Conservation (phyloP, 805 yeast genomes). For the Phaffomyces opuntiae region DNA sequence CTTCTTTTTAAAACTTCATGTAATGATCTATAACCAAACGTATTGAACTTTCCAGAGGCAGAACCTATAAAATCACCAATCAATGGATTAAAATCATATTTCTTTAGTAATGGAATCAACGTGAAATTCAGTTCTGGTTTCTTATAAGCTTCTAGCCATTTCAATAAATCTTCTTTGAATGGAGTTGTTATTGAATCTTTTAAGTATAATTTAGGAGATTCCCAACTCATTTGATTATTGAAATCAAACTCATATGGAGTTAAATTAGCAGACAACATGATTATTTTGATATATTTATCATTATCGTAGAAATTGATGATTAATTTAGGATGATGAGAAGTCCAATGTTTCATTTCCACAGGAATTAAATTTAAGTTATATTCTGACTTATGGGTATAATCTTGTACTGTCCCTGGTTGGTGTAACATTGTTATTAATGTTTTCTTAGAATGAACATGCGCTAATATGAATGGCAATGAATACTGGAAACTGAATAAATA, state of each 20-base stretch:
- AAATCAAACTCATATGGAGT: constrained; percentile 45
- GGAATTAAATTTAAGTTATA: constrained; percentile 19
- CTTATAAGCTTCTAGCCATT: constrained; percentile 40
- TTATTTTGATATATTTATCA: constrained; percentile 35
- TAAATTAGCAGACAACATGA: constrained; percentile 54
- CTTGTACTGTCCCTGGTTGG: constrained; percentile 27
- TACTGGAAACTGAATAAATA: constrained; percentile 44
- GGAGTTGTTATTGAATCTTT: constrained; percentile 5
- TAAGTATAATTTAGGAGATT: constrained; percentile 37
- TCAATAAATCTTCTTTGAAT: constrained; percentile 39
- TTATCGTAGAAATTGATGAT: constrained; percentile 47
- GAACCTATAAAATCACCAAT: constrained; percentile 51
- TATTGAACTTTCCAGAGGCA: constrained; percentile 36
- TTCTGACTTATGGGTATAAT: constrained; percentile 1
- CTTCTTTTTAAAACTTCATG: constrained; percentile 15
- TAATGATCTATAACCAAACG: constrained; percentile 24
- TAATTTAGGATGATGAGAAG: constrained; percentile 62
- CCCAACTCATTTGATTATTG: constrained; percentile 65
- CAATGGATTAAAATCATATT: constrained; percentile 39
- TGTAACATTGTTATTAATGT: constrained; percentile 22
- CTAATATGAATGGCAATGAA: constrained; percentile 34
- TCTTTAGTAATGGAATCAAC: constrained; percentile 25
- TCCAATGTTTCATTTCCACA: constrained; percentile 31
- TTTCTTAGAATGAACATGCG: constrained; percentile 3
- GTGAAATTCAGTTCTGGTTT: constrained; percentile 19